Base-by-base conservation (phyloP, 2,329 filamentous ascomycete species). In the Plectosphaerella cucumerina region DNA sequence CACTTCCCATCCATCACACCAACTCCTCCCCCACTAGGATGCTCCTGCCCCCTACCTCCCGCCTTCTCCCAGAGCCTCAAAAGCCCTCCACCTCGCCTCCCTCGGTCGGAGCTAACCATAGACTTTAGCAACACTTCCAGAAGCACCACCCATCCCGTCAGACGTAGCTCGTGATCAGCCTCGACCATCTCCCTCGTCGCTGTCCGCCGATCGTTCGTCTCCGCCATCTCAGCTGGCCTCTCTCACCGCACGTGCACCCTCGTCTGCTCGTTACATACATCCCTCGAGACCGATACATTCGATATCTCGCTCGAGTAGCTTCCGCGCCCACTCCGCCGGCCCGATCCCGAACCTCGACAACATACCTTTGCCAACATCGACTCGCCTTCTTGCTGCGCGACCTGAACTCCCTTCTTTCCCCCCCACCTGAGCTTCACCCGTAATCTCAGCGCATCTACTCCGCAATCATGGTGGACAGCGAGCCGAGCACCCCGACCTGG, bases 401-500 rank as follows among this genome's bases (percentile, higher is more conserved):
- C 26, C 26, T 31, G 26, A 8, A 31, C 9, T n/a, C n/a, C 37
- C 37, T 8, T 17, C 6, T 6, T 10, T 12, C 37, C n/a, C 37
- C 37, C 37, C 37, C 37, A 42, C 9, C 37, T 21, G 37, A 42
- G 20, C 26, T 31, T 31, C 6, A 34, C 34, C 12, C 20, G 22
- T 31, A 53, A 37, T 35, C 17, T 42, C 33, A 12, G 8, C 49
- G 33, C 34, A 50, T 33, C 49, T 52, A 56, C 50, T 48, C 17
- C 55, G 55, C 64, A 75, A 93, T 87, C 78, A 97, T 97, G 92
- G 92, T 94, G 80, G 92, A 97, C 84, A 88, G 87, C 78, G 91
- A 96, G 78, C 82, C 88, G 76, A 90, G 85, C 81, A 87, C 90
- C 77, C 92, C 92, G 70, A 97, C 92, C 76, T 97, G 93, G 93